A percentile compares a stretch with the other conserved stretches of the same genome.
Conservation (phyloP, 306 rosid species). For the Bauhinia variegata region DNA sequence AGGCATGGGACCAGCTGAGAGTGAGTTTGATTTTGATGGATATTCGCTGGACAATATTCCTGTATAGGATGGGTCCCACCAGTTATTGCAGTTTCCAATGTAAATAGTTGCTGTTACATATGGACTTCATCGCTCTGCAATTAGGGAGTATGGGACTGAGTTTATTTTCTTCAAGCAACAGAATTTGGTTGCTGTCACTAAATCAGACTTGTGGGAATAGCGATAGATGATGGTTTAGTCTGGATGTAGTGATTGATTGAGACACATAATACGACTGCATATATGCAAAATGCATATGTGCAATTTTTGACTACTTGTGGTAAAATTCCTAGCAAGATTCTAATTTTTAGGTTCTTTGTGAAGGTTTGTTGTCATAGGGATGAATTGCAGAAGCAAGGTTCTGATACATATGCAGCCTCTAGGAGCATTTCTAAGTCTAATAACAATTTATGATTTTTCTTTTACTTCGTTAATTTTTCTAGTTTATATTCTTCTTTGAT, state of each 20-base stretch:
- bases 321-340: constrained; percentile 58
- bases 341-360: constrained; percentile 53
- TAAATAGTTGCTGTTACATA: constrained; percentile 63
- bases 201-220: constrained; percentile 48
- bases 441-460: constrained; percentile 48
- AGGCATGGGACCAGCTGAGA: constrained; percentile 65
- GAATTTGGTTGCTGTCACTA: constrained; percentile 45
- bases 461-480: constrained; percentile 24
- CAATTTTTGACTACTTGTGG: constrained; percentile 62
- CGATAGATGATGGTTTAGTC: constrained; percentile 41
- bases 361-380: constrained; percentile 54
- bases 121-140: constrained; percentile 52
- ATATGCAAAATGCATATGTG: constrained; percentile 57
- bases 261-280: constrained; percentile 46
- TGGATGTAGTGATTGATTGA: constrained; percentile 34
- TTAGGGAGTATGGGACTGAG: constrained; percentile 38
- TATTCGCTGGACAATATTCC: constrained; percentile 83
- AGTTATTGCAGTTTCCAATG: constrained; percentile 58
- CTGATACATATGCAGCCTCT: constrained; percentile 56
- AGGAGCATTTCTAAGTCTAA: constrained; percentile 67
- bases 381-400: constrained; percentile 57
- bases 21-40: constrained; percentile 84
- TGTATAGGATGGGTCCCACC: constrained; percentile 54
- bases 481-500: constrained; percentile 33
- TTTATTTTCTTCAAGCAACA: constrained; percentile 44